These are phyloP conservation scores for Dissophora ornata DNA, from an alignment of 192 early-diverging fungal genomes.

Conservation along the genomic window DNA sequence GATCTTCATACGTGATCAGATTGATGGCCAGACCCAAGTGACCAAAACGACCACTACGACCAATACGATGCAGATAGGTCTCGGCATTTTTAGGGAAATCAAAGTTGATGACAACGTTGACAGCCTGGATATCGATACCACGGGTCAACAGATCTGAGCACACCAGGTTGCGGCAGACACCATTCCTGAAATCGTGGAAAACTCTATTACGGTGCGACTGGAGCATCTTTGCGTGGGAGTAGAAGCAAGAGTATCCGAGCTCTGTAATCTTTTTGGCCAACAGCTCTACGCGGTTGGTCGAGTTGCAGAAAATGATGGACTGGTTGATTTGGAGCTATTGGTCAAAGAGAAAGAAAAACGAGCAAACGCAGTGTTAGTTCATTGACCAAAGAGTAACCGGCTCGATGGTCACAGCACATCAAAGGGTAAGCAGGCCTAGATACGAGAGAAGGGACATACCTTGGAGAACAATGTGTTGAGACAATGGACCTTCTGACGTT, in stretches of 20 bases:
- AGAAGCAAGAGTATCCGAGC: constrained; percentile 99
- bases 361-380: background rate
- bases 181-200: constrained; percentile 99
- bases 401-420: too few relatives aligned
- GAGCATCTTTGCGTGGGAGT: constrained; percentile 98
- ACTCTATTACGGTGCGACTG: constrained; percentile 99
- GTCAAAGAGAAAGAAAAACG: too few relatives aligned
- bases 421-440: too few relatives aligned
- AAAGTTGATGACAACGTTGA: constrained; percentile 99
- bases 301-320: constrained; percentile 99
- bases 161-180: constrained; percentile 96
- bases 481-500: constrained; percentile 98
- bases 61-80: constrained; percentile 99
- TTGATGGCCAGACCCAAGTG: constrained; percentile 98
- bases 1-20: constrained; percentile 97
- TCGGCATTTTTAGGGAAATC: constrained; percentile 99
- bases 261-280: constrained; percentile 99
- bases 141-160: constrained; percentile 98
- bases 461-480: constrained; percentile 94
- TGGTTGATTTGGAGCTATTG: constrained; percentile 98
- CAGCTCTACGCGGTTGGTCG: constrained; percentile 97
- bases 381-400: background rate
- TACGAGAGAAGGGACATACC: too few relatives aligned
- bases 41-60: constrained; percentile 95
- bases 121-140: constrained; percentile 99